Evolutionary conservation across 805 yeast species (phyloP).

Genomic region (Metschnikowia kunwiensis): DNA sequence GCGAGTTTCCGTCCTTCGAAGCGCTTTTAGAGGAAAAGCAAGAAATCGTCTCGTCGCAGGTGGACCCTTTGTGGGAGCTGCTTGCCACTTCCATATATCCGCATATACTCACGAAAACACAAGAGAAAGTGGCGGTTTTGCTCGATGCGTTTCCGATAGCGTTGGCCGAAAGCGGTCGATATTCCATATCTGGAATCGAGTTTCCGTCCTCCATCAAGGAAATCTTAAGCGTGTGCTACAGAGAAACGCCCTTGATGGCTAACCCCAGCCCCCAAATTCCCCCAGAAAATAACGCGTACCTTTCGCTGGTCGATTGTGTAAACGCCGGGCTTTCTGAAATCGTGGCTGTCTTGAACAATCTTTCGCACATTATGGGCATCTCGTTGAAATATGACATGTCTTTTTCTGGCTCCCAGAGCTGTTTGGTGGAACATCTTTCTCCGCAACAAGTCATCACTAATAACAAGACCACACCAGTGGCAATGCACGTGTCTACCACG

Average conservation of each 20-base stretch:
- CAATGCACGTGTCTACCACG: conserved; percentile 6
- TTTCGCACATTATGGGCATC: conserved; percentile 27
- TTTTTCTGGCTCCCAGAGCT: conserved; percentile 20
- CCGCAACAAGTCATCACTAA: conserved; percentile 8
- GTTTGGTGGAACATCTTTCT: conserved; percentile 23
- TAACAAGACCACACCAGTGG: conserved; percentile 2
- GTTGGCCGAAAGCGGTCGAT: conserved; percentile 20
- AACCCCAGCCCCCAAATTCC: neutral
- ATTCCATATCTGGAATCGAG: conserved; percentile 33
- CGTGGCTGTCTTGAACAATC: conserved; percentile 23
- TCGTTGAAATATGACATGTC: conserved; percentile 29
- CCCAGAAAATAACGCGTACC: neutral
- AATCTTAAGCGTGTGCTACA: conserved; percentile 29
- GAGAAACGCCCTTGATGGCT: conserved; percentile 5
- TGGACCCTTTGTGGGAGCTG: conserved; percentile 27
- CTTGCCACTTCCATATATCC: conserved; percentile 24
- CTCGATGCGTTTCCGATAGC: conserved; percentile 28
- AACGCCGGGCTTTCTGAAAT: conserved; percentile 34
- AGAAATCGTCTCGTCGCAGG: conserved; percentile 27
- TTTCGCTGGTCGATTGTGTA: conserved; percentile 22
- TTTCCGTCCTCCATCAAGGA: conserved; percentile 34
- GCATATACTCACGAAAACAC: conserved; percentile 18
- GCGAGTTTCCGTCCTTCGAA: conserved; percentile 17
- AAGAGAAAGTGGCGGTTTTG: conserved; percentile 16
- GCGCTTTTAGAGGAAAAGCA: conserved; percentile 21